A percentile compares a stretch with the other conserved stretches of the same genome.
phyloP scores from a whole-genome alignment of 306 rosid species.

The Cucurbita argyrosperma region DNA sequence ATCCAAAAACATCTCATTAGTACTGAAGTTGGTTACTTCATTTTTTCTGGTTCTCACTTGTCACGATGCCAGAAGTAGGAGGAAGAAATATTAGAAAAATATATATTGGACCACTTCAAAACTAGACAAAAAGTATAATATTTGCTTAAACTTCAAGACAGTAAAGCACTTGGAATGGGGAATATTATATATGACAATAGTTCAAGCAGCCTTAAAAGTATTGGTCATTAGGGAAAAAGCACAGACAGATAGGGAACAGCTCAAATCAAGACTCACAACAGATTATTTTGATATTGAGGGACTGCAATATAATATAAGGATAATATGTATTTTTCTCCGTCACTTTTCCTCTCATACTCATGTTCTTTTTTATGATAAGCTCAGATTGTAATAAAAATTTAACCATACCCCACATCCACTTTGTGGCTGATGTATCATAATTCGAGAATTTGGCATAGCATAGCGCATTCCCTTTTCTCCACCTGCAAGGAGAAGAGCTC shows the following conservation, averaged over 20 bases:
- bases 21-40: not conserved
- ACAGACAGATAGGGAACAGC: not conserved
- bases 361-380: constrained; percentile 3
- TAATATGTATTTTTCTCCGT: not conserved
- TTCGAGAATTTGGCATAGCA: constrained; percentile 94
- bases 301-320: not conserved
- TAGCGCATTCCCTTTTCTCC: constrained; percentile 99
- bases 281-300: not conserved
- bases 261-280: not conserved
- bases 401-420: constrained; percentile 77
- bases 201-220: not conserved
- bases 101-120: not conserved
- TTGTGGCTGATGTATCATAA: constrained; percentile 95
- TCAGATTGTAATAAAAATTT: not conserved
- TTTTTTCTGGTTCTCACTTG: not conserved
- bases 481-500: constrained; percentile 94
- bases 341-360: not conserved
- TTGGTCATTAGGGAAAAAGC: not conserved
- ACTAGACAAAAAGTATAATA: not conserved
- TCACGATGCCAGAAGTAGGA: not conserved
- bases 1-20: not conserved
- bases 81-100: not conserved
- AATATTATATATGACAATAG: not conserved
- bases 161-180: not conserved
- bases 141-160: not conserved